Evolutionary conservation across 1,284 basidiomycete species (phyloP).

Genomic region (Taiwanofungus camphoratus): DNA sequence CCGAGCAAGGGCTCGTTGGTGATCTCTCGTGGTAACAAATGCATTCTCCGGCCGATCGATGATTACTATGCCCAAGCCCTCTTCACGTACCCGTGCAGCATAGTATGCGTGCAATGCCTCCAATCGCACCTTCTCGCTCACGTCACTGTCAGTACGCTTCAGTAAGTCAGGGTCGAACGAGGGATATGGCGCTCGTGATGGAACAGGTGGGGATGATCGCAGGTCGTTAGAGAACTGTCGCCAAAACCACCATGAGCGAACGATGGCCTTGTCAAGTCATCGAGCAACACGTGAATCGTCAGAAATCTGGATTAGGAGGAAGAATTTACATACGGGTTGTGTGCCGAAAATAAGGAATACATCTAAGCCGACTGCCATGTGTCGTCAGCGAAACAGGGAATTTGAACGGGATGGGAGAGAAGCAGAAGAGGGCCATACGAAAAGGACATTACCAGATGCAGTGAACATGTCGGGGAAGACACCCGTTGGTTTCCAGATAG

Average conservation of each 20-base stretch:
- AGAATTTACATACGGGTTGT: conserved; percentile 16
- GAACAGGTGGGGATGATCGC: conserved; percentile 1
- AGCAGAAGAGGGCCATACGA: background rate
- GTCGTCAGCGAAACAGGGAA: too few relatives aligned
- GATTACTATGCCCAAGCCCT: conserved; percentile 16
- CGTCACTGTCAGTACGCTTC: conserved; percentile 14
- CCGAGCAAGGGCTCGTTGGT: too few relatives aligned
- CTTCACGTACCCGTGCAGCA: conserved; percentile 13
- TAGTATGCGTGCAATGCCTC: conserved; percentile 19
- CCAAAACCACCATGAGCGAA: conserved; percentile 21
- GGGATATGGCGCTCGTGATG: conserved; percentile 5
- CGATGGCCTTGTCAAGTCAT: conserved; percentile 17
- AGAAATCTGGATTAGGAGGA: background rate
- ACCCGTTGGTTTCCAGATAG: conserved; percentile 10
- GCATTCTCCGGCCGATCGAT: conserved; percentile 21
- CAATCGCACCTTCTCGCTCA: conserved; percentile 18
- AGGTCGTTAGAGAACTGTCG: conserved; percentile 2
- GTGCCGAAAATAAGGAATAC: conserved; percentile 23
- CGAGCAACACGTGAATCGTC: too few relatives aligned
- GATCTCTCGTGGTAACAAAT: conserved; percentile 10
- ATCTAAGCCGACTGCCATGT: conserved; percentile 20
- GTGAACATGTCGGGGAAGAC: conserved; percentile 23
- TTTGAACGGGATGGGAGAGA: background rate
- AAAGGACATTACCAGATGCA: conserved; percentile 18
- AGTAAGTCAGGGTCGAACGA: conserved; percentile 16